Evolutionary conservation across 116 monocot species (phyloP).

Genomic region (Dioscorea cayenensis): DNA sequence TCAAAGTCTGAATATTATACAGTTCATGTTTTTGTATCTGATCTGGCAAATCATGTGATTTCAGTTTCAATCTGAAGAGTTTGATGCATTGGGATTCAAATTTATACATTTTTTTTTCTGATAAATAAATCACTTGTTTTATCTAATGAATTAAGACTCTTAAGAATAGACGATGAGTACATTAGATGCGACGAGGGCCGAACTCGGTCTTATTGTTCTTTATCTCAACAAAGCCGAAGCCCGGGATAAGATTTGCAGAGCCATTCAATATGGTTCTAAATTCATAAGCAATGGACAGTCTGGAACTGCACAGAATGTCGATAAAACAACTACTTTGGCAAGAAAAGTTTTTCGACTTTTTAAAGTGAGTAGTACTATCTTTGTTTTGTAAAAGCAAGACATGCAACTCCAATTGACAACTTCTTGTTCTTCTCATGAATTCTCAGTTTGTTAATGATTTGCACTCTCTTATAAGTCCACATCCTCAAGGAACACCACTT

Average conservation of each 20-base stretch:
- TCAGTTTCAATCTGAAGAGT: too few species aligned
- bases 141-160: not conserved
- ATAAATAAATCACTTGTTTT: not conserved
- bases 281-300: slow-evolving; percentile 2
- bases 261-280: slow-evolving; percentile 1
- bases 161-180: not conserved
- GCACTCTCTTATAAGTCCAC: not conserved
- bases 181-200: not conserved
- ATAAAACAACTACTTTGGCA: not conserved
- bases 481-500: slow-evolving; percentile 1
- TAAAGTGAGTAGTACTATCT: not conserved
- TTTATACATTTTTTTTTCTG: too few species aligned
- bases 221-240: slow-evolving; percentile 4
- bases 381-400: not conserved
- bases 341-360: slow-evolving; percentile 3
- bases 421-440: not conserved
- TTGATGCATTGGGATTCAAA: too few species aligned
- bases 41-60: too few species aligned
- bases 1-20: too few species aligned
- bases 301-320: not conserved
- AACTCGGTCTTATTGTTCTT: not conserved
- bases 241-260: slow-evolving; percentile 1
- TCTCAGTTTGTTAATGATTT: slow-evolving; percentile 2
- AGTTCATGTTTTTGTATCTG: too few species aligned
- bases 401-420: not conserved